Evolutionary conservation across 2,329 filamentous ascomycete species (phyloP).

Genomic region (Ascochyta clinopodiicola): DNA sequence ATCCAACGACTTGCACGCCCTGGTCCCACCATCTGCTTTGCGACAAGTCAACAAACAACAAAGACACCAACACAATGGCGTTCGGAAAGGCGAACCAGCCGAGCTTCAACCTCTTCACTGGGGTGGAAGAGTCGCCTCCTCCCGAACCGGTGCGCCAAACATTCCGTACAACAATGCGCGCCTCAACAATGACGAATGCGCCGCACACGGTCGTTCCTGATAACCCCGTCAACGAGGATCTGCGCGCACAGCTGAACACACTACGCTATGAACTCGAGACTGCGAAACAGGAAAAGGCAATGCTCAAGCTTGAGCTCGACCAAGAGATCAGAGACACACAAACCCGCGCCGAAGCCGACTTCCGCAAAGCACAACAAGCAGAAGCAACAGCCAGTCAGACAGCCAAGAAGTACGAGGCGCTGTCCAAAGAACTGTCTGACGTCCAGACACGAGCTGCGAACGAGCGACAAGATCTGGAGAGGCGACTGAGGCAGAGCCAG

Average conservation of each 20-base stretch:
- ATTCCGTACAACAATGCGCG: constrained; percentile 48
- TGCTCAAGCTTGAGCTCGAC: constrained; percentile 77
- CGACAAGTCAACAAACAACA: constrained; percentile 21
- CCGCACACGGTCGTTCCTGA: constrained; percentile 47
- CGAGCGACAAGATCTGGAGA: constrained; percentile 63
- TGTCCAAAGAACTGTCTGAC: constrained; percentile 63
- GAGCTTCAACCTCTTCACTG: constrained; percentile 58
- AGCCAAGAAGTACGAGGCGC: constrained; percentile 60
- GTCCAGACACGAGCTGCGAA: constrained; percentile 61
- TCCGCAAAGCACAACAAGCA: constrained; percentile 68
- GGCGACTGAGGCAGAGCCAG: constrained; percentile 61
- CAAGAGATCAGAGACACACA: constrained; percentile 83
- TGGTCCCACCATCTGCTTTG: not conserved
- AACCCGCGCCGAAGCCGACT: constrained; percentile 83
- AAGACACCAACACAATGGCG: constrained; percentile 33
- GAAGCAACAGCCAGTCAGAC: constrained; percentile 61
- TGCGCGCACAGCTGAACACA: constrained; percentile 88
- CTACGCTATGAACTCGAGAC: constrained; percentile 88
- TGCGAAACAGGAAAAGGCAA: constrained; percentile 84
- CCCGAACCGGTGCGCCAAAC: constrained; percentile 52
- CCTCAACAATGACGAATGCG: constrained; percentile 53
- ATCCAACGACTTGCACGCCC: not conserved
- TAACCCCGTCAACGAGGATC: constrained; percentile 69
- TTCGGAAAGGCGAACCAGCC: constrained; percentile 50
- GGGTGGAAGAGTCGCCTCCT: constrained; percentile 46